Evolutionary conservation across 768 basidiomycete genomes (phyloP).

Genomic region (Mycena metata): DNA sequence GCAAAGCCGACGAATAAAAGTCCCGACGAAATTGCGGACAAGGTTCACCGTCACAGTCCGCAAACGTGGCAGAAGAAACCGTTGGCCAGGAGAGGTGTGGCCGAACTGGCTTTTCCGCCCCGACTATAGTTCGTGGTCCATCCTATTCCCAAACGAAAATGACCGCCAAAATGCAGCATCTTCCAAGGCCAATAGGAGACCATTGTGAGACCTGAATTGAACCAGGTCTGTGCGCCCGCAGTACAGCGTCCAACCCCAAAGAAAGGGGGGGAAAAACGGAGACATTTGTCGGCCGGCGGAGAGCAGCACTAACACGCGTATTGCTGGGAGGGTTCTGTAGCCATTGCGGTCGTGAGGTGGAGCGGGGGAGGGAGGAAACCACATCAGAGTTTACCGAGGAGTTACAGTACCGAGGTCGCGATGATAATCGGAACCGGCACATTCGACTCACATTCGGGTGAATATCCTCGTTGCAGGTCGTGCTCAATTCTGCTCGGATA

Average conservation of each 20-base stretch:
- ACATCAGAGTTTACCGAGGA: too few relatives aligned
- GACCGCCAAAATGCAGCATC: not conserved
- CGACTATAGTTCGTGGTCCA: not conserved
- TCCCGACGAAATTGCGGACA: not conserved
- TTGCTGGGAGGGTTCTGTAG: slow-evolving; percentile 83
- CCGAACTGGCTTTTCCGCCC: not conserved
- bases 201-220: not conserved
- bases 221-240: not conserved
- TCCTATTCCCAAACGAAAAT: not conserved
- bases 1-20: too few relatives aligned
- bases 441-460: too few relatives aligned
- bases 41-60: not conserved
- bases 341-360: slow-evolving; percentile 65
- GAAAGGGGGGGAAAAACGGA: slow-evolving; percentile 14
- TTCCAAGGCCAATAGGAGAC: slow-evolving; percentile 14
- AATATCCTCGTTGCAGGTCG: too few relatives aligned
- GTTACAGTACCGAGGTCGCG: too few relatives aligned
- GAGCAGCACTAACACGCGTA: slow-evolving; percentile 77
- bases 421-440: too few relatives aligned
- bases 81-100: not conserved
- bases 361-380: slow-evolving; percentile 50
- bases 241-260: not conserved
- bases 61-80: not conserved
- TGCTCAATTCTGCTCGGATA: too few relatives aligned
- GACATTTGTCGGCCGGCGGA: slow-evolving; percentile 36